These are phyloP conservation scores for Earliella scabrosa DNA, from an alignment of 1,284 basidiomycete species.

Conservation along the genomic window DNA sequence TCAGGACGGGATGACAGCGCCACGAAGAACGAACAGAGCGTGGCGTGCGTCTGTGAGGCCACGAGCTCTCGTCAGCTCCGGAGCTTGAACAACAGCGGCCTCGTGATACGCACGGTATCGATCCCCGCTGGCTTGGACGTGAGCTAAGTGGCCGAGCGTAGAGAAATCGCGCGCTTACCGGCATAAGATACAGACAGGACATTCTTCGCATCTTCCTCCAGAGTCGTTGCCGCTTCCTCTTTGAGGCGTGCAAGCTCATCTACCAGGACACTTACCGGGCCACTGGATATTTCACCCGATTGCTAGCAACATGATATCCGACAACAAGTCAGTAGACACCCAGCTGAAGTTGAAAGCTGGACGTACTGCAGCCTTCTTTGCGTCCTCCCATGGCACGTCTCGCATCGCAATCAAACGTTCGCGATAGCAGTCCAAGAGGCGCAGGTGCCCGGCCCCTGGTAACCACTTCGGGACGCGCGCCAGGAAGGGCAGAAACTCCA, in stretches of 20 bases:
- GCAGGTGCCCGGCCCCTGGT: constrained; percentile 25
- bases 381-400: constrained; percentile 1
- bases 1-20: constrained; percentile 30
- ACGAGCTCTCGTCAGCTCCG: background rate
- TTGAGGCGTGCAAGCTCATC: background rate
- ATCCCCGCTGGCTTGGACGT: background rate
- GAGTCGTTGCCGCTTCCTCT: background rate
- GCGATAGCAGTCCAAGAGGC: background rate
- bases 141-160: background rate
- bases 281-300: background rate
- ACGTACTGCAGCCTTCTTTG: background rate
- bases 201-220: background rate
- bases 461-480: constrained; percentile 28
- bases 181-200: background rate
- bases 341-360: background rate
- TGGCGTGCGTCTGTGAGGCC: background rate
- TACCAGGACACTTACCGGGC: background rate
- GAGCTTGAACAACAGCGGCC: too few species aligned
- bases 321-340: background rate
- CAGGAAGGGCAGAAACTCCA: constrained; percentile 23
- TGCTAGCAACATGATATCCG: background rate
- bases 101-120: too few species aligned
- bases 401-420: background rate
- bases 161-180: background rate
- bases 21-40: constrained; percentile 15